Percentiles rank a stretch among this genome's conserved stretches.
Evolutionary conservation across 2,329 filamentous ascomycete species (phyloP).

Genomic region (Cladophialophora yegresii): DNA sequence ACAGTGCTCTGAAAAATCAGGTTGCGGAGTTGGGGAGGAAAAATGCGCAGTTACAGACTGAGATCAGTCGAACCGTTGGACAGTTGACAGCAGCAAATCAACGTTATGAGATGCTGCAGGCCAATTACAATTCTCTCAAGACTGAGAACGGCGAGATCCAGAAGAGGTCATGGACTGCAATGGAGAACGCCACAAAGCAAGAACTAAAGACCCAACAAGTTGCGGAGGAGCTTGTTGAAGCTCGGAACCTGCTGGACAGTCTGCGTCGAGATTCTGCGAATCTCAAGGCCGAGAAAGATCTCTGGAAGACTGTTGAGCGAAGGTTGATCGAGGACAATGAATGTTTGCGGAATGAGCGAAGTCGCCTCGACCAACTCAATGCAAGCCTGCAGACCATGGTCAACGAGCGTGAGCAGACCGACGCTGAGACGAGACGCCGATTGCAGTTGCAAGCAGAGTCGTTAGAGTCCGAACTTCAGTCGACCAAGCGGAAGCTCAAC

Average conservation of each 20-base stretch:
- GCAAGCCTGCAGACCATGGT: constrained; percentile 83
- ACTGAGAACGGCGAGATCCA: constrained; percentile 83
- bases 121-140: constrained; percentile 81
- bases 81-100: constrained; percentile 80
- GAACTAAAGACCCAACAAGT: constrained; percentile 89
- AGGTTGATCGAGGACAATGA: constrained; percentile 88
- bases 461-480: constrained; percentile 75
- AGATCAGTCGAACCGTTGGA: constrained; percentile 76
- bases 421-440: constrained; percentile 78
- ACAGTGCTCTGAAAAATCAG: constrained; percentile 80
- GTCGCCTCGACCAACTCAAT: constrained; percentile 77
- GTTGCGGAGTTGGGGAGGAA: constrained; percentile 78
- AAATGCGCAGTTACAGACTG: constrained; percentile 77
- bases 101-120: constrained; percentile 84
- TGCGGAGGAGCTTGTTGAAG: constrained; percentile 88
- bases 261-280: constrained; percentile 89
- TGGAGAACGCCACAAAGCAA: constrained; percentile 83
- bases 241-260: constrained; percentile 77
- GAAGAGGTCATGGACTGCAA: constrained; percentile 73
- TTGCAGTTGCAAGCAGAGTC: constrained; percentile 75
- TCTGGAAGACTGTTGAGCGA: constrained; percentile 92
- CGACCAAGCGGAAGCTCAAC: constrained; percentile 78
- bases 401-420: constrained; percentile 85
- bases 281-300: constrained; percentile 88
- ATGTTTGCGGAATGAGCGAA: constrained; percentile 77